Percentiles rank a stretch among this genome's conserved stretches.
Conservation (phyloP, 805 yeast genomes). For the Starmerella apis region DNA sequence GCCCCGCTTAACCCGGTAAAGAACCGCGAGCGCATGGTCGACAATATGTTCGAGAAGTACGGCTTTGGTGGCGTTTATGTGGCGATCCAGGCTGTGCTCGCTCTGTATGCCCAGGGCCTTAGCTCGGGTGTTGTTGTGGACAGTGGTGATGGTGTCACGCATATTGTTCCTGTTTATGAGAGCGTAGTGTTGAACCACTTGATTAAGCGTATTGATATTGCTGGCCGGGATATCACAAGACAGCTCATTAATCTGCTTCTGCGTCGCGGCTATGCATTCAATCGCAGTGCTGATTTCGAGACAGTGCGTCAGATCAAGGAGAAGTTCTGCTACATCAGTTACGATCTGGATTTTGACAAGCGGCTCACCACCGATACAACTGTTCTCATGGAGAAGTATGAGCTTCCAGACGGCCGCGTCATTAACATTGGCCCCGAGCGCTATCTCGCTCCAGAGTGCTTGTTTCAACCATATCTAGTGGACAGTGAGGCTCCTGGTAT, state of each 20-base stretch:
- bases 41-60: slow-evolving; percentile 84
- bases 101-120: slow-evolving; percentile 92
- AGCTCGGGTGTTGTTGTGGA: slow-evolving; percentile 97
- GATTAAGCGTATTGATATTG: slow-evolving; percentile 87
- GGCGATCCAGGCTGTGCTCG: slow-evolving; percentile 96
- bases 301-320: slow-evolving; percentile 97
- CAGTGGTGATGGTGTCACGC: slow-evolving; percentile 98
- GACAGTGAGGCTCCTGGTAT: slow-evolving; percentile 96
- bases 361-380: slow-evolving; percentile 91
- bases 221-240: slow-evolving; percentile 97
- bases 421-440: slow-evolving; percentile 92
- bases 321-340: slow-evolving; percentile 87
- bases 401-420: slow-evolving; percentile 92
- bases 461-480: slow-evolving; percentile 89
- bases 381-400: slow-evolving; percentile 78
- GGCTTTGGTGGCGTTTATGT: slow-evolving; percentile 87
- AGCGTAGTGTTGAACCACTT: slow-evolving; percentile 91
- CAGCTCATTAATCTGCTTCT: slow-evolving; percentile 80
- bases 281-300: slow-evolving; percentile 97
- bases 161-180: slow-evolving; percentile 95
- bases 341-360: slow-evolving; percentile 82
- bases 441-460: slow-evolving; percentile 92
- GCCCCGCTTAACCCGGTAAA: slow-evolving; percentile 96
- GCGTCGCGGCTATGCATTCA: slow-evolving; percentile 95
- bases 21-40: slow-evolving; percentile 85